Base-by-base conservation (phyloP, 1,284 basidiomycete species). In the Xerocomus cyaneibrunnescens region DNA sequence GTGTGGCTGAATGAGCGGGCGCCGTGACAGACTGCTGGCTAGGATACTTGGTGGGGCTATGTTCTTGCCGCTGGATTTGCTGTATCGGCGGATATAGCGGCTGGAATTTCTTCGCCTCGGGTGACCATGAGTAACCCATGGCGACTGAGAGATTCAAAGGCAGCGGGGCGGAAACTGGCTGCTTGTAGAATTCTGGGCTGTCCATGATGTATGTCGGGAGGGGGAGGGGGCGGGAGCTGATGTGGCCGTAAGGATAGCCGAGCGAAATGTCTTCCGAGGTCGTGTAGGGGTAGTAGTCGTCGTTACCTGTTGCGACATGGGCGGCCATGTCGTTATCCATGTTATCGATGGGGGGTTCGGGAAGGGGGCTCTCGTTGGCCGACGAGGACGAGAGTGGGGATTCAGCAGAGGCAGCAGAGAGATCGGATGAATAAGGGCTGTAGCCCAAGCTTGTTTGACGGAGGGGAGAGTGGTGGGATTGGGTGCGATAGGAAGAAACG, bases 61-160 rank as follows among this genome's bases (percentile, higher is more conserved):
- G 56, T 7, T 56, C 57, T 8, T 63, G 64, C 37, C 55, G 65
- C 25, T 64, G 67, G 9, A 54, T 45, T 53, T 70, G 68, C 58
- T 70, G 66, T 60, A 57, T 57, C 61, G 65, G 67, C 31, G 68
- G 55, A 71, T 59, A 70, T 58, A 68, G 57, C 68, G 67, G 66
- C 55, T 70, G 69, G 45, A 70, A 68, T 62, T 71, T 70, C 60
- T 71, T 68, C 0, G 57, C 45, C 32, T 68, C 62, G 0, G 63
- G 64, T 3, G 69, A 68, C 67, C 66, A 68, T 0, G 65, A 51
- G 30, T 70, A 70, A 5, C 57, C 57, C 67, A 71, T 69, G 2
- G 66, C 64, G 41, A 64, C 27, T 2, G 69, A 72, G 45, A 69
- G 49, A 48, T 71, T 57, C 44, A 70, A 36, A 27, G 69, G 68